Base-by-base conservation (phyloP, 345 rosid species). In the Eucalyptus cloeziana region DNA sequence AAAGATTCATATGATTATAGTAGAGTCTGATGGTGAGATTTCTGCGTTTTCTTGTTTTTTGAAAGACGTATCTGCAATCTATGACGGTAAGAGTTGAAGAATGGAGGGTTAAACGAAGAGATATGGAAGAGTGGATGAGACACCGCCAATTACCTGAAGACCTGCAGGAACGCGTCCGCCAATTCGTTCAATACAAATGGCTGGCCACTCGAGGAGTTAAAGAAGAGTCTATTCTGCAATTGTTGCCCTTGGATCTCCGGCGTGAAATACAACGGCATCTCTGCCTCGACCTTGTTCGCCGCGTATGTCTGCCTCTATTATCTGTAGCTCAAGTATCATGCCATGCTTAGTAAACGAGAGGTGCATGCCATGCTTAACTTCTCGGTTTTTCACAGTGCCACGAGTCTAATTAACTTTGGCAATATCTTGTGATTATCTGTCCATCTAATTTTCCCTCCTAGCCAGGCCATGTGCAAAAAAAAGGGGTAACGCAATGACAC, bases 111-210 rank as follows among this genome's bases (percentile, higher is more conserved):
- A 97, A 94, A 92, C 87, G 96, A 90, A 93, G 97, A 91, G 99
- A 98, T 91, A 95, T 97, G 76, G 99, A 98, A 92, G 99, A 97
- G 90, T 95, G 99, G 99, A 98, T 96, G 99, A 93, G 97, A 89
- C 99, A 95, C 92, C 96, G 99, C 12, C 99, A 98, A 88, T 88
- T 98, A 90, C 98, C 98, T 49, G 94, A 91, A 11, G 95, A 92
- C 79, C 93, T 98, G 88, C 96, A 94, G 88, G 99, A 98, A 89
- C 95, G 98, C 31, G 96, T 98, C 44, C 96, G 94, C 50, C 94
- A 92, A 52, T 98, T 94, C 71, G 93, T 94, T 45, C 99, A 97
- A 87, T 96, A 95, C 90, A 96, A 98, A 92, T 98, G 99, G 98
- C 96, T 96, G 83, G 96, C 99, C 69, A 96, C 98, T 3, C 90